Conservation (phyloP, 225 moss, liverwort and hornwort genomes). For the Thuidium tamariscinum region DNA sequence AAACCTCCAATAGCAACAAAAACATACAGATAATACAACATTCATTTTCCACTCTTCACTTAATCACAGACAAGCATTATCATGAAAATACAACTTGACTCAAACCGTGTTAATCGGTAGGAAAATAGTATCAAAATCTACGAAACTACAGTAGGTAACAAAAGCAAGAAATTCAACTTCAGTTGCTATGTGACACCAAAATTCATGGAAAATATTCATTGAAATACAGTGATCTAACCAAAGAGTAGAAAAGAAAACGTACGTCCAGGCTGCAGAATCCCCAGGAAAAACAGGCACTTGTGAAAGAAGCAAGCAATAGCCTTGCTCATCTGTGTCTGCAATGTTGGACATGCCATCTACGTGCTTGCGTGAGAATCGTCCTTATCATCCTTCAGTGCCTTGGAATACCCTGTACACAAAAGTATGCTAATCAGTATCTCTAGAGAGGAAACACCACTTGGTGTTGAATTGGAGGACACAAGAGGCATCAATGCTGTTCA, state of each 20-base stretch:
- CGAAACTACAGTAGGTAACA: background rate
- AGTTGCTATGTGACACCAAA: background rate
- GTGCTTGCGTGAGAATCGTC: slow-evolving; percentile 19
- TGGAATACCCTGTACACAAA: slow-evolving; percentile 27
- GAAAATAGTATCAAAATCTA: background rate
- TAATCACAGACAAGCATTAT: slow-evolving; percentile 44
- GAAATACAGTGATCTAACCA: background rate
- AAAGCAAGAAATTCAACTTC: background rate
- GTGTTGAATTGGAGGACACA: background rate
- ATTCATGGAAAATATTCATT: background rate
- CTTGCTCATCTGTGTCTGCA: slow-evolving; percentile 35
- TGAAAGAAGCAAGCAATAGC: slow-evolving; percentile 20
- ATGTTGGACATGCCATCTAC: slow-evolving; percentile 27
- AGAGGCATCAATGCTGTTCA: background rate
- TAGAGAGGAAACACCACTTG: background rate
- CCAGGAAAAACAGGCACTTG: slow-evolving; percentile 40
- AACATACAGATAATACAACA: background rate
- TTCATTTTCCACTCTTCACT: slow-evolving; percentile 3
- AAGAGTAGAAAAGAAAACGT: background rate
- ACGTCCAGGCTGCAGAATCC: slow-evolving; percentile 70
- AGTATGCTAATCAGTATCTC: background rate
- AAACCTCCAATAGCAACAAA: background rate
- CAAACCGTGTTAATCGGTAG: slow-evolving; percentile 21
- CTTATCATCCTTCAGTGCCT: slow-evolving; percentile 11
- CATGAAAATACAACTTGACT: slow-evolving; percentile 37